Base-by-base conservation (phyloP, 768 basidiomycete genomes). In the Tephrocybe sp. region DNA sequence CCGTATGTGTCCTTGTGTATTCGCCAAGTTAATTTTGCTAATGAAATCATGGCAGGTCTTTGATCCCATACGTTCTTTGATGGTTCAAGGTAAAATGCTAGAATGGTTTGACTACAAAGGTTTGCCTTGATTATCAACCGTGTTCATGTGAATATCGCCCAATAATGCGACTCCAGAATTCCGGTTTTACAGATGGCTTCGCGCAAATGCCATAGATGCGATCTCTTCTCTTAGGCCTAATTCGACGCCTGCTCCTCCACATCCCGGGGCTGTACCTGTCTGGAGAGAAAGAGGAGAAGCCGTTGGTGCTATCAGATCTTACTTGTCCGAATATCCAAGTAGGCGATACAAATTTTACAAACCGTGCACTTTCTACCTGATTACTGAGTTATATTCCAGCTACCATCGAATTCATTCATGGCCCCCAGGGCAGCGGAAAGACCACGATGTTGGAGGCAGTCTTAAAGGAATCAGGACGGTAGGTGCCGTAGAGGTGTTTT, bases 231-330 rank as follows among this genome's bases (percentile, higher is more conserved):
- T 56, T 39, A 50, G 45, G 21, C 54, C 51, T 8, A 40, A 16
- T 25, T 47, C 48, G 25, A 29, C 73, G n/a, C 65, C 68, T 18
- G 49, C 58, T 43, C 51, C 60, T 29, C 33, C 52, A 8, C 38
- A 60, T 9, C 53, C 67, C n/a, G n/a, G n/a, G 6, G 55, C 54
- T 2, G 66, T 71, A 37, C 74, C 78, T 51, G 82, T 81, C 13
- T 97, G 94, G 94, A 83, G 86, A 59, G 93, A 97, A 61, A 79
- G 94, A 22, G 73, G 77, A 57, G 84, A 91, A 9, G 94, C 92
- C 3, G 84, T 86, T 58, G 73, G 68, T 36, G 71, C 80, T 8
- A 58, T 97, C 27, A 73, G 76, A 47, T 71, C 74, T 24, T 97
- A 94, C 73, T 70, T 98, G 11, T 71, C 74, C 4, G 33, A 10